These are phyloP conservation scores for Ricinus communis DNA, from an alignment of 345 rosid genomes.

Conservation along the genomic window DNA sequence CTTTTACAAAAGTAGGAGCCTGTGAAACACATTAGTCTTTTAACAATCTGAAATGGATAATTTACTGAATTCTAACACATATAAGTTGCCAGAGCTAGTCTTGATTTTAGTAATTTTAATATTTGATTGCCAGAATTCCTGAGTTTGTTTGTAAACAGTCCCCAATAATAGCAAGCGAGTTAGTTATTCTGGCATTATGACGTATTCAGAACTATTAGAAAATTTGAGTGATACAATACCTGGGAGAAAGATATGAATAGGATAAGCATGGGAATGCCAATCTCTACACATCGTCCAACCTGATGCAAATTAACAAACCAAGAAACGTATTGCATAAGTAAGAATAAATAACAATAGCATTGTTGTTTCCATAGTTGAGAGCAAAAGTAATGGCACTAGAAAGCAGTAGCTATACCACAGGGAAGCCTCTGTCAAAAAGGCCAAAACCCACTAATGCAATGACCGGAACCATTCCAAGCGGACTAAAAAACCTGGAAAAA, in stretches of 20 bases:
- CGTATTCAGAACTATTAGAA: too few relatives aligned
- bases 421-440: slow-evolving; percentile 95
- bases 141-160: background rate
- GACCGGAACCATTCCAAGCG: slow-evolving; percentile 97
- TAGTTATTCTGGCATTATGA: too few relatives aligned
- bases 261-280: slow-evolving; percentile 89
- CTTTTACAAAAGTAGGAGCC: too few relatives aligned
- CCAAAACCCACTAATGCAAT: slow-evolving; percentile 91
- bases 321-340: slow-evolving; percentile 2
- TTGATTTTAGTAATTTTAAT: background rate
- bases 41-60: too few relatives aligned
- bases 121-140: background rate
- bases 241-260: slow-evolving; percentile 79
- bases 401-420: slow-evolving; percentile 56
- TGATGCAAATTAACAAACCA: slow-evolving; percentile 25
- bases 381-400: background rate
- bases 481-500: slow-evolving; percentile 86
- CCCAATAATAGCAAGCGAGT: too few relatives aligned
- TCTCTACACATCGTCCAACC: slow-evolving; percentile 89
- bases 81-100: background rate
- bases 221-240: slow-evolving; percentile 32
- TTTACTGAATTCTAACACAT: too few relatives aligned
- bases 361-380: background rate
- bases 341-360: background rate
- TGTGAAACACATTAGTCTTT: too few relatives aligned